Base-by-base conservation (phyloP, 31 red algal species). In the Odonthalia washingtoniensis region DNA sequence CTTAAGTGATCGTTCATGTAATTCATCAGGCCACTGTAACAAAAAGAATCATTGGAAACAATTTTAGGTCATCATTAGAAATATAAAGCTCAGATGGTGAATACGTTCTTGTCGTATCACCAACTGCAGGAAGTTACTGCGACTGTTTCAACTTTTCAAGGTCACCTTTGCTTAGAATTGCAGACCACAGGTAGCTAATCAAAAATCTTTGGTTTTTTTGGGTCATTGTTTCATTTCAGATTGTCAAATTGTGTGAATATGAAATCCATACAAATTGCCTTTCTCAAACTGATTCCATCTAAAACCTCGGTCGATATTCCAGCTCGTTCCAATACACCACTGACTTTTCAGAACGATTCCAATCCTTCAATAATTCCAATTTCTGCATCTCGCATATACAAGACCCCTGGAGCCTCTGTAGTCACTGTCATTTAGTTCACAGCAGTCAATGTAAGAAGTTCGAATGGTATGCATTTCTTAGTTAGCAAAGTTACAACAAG, bases 191-290 rank as follows among this genome's bases (percentile, higher is more conserved):
- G 53, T 12, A 96, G n/a, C n/a, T n/a, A n/a, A n/a, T n/a, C n/a
- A n/a, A n/a, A n/a, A n/a, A n/a, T n/a, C n/a, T n/a, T n/a, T n/a
- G n/a, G n/a, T n/a, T n/a, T n/a, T n/a, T n/a, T n/a, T n/a, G 94
- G 86, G 62, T 96, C 80, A 5, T 75, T 60, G 30, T 61, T 83
- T 85, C 83, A 91, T 61, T 81, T 82, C 63, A 96, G 66, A 1
- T 46, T 64, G 45, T 88, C 89, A 46, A 96, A 85, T 34, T 91
- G 77, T 21, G 89, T 79, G 43, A 96, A 96, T 27, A 96, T 40
- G 70, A 96, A 77, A 44, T 92, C 90, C 17, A 92, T 91, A 45
- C 80, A 60, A 14, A 96, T 85, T 53, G 90, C 64, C 46, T 93
- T 91, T 35, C 94, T 83, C 5, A 96, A 89, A 31, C 94, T 90